Evolutionary conservation across 441 rosid species (phyloP).

Genomic region (Eutrema salsugineum): DNA sequence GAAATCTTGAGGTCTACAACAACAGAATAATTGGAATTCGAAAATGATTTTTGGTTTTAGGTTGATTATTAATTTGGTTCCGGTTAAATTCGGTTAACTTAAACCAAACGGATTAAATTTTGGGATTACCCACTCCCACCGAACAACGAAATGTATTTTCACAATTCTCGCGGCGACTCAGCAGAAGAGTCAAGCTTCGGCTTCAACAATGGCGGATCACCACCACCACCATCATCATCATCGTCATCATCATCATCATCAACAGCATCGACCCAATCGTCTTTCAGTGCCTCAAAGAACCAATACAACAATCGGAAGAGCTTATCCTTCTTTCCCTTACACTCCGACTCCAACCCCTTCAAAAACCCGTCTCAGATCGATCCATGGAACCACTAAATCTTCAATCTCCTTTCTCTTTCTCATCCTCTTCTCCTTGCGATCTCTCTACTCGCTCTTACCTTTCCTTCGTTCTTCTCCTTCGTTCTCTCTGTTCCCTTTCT

Average conservation of each 20-base stretch:
- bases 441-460: constrained; percentile 81
- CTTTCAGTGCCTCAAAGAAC: constrained; percentile 47
- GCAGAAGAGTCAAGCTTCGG: constrained; percentile 10
- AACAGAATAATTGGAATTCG: background rate
- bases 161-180: constrained; percentile 6
- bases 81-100: background rate
- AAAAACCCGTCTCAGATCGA: constrained; percentile 50
- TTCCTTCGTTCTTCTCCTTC: constrained; percentile 81
- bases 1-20: background rate
- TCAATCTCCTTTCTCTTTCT: constrained; percentile 69
- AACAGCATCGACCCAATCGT: constrained; percentile 58
- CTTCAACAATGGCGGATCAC: constrained; percentile 57
- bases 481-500: constrained; percentile 78
- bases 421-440: constrained; percentile 75
- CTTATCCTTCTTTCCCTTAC: constrained; percentile 45
- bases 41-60: background rate
- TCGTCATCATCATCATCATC: constrained; percentile 44
- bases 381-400: constrained; percentile 40
- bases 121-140: background rate
- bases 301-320: constrained; percentile 17
- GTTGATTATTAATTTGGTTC: background rate
- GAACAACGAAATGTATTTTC: constrained; percentile 5
- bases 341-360: constrained; percentile 85
- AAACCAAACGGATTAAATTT: background rate
- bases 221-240: constrained; percentile 32